Evolutionary conservation across 2,329 filamentous ascomycete genomes (phyloP).

Genomic region (Xylariomycetidae sp.): DNA sequence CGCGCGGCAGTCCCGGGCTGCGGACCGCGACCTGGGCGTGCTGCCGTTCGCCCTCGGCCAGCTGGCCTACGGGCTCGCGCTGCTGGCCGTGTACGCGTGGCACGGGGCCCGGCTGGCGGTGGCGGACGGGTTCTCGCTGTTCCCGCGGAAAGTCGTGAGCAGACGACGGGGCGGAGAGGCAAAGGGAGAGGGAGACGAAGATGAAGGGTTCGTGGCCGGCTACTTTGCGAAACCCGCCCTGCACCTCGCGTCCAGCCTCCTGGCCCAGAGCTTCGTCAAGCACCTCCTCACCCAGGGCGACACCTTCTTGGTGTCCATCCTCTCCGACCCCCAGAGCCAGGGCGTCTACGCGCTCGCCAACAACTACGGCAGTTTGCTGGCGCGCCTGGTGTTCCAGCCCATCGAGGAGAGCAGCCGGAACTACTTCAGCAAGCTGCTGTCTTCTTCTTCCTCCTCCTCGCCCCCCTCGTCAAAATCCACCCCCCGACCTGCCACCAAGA

Average conservation of each 20-base stretch:
- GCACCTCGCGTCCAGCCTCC: slow-evolving; percentile 71
- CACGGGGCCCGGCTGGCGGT: slow-evolving; percentile 52
- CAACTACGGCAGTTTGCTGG: slow-evolving; percentile 87
- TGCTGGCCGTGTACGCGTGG: slow-evolving; percentile 65
- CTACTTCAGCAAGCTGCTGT: slow-evolving; percentile 77
- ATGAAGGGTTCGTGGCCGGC: slow-evolving; percentile 41
- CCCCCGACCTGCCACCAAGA: slow-evolving; percentile 16
- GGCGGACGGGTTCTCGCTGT: slow-evolving; percentile 61
- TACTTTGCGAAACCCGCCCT: slow-evolving; percentile 67
- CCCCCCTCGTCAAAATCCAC: slow-evolving; percentile 6
- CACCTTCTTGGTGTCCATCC: slow-evolving; percentile 73
- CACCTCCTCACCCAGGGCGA: slow-evolving; percentile 93
- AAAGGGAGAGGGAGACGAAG: slow-evolving; percentile 1
- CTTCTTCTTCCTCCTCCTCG: slow-evolving; percentile 23
- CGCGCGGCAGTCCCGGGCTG: slow-evolving; percentile 57
- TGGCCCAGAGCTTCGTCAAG: slow-evolving; percentile 83
- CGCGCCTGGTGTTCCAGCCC: slow-evolving; percentile 86
- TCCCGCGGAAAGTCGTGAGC: slow-evolving; percentile 38
- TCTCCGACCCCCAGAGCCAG: slow-evolving; percentile 74
- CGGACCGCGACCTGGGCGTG: slow-evolving; percentile 49
- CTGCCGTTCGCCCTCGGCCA: slow-evolving; percentile 88
- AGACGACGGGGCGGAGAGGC: slow-evolving; percentile 4
- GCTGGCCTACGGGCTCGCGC: slow-evolving; percentile 62
- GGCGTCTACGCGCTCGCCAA: slow-evolving; percentile 89
- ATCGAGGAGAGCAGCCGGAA: slow-evolving; percentile 90